Evolutionary conservation across 2,329 filamentous ascomycete species (phyloP).

Genomic region (Fusarium sp.): DNA sequence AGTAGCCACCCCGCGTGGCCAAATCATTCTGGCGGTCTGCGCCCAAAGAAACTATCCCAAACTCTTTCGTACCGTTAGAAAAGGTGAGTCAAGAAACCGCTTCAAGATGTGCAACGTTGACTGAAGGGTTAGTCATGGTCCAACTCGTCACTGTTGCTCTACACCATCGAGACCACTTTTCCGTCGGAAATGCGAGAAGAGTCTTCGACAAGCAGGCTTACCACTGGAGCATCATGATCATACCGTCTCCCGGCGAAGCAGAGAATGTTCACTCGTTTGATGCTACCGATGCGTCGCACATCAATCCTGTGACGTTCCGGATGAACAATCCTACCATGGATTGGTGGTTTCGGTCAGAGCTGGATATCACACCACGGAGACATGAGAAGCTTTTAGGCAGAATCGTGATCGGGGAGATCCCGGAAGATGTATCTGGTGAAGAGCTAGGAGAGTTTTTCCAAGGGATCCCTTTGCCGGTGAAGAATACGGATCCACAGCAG

Average conservation of each 20-base stretch:
- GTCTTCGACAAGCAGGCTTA: slow-evolving; percentile 46
- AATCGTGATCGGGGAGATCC: slow-evolving; percentile 44
- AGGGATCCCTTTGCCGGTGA: slow-evolving; percentile 44
- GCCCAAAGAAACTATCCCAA: background rate
- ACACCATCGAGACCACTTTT: slow-evolving; percentile 46
- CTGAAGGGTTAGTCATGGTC: slow-evolving; percentile 14
- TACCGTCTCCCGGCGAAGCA: slow-evolving; percentile 28
- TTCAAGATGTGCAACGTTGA: too few relatives aligned
- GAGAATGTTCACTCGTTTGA: slow-evolving; percentile 40
- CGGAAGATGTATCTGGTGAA: slow-evolving; percentile 21
- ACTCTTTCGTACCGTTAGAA: background rate
- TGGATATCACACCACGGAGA: slow-evolving; percentile 28
- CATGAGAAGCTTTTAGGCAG: slow-evolving; percentile 45
- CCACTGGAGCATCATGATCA: slow-evolving; percentile 48
- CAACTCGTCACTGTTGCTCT: slow-evolving; percentile 43
- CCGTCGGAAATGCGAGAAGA: slow-evolving; percentile 37
- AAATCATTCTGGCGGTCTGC: slow-evolving; percentile 3
- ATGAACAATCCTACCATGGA: slow-evolving; percentile 49
- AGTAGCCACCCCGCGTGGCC: background rate
- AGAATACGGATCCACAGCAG: slow-evolving; percentile 49
- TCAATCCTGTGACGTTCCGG: slow-evolving; percentile 47
- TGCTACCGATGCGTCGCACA: slow-evolving; percentile 47
- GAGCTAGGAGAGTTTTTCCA: slow-evolving; percentile 42
- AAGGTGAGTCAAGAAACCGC: background rate
- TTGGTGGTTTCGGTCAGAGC: slow-evolving; percentile 45